These are phyloP conservation scores for Phlebiopsis flavidoalba DNA, from an alignment of 768 basidiomycete species.

Conservation along the genomic window DNA sequence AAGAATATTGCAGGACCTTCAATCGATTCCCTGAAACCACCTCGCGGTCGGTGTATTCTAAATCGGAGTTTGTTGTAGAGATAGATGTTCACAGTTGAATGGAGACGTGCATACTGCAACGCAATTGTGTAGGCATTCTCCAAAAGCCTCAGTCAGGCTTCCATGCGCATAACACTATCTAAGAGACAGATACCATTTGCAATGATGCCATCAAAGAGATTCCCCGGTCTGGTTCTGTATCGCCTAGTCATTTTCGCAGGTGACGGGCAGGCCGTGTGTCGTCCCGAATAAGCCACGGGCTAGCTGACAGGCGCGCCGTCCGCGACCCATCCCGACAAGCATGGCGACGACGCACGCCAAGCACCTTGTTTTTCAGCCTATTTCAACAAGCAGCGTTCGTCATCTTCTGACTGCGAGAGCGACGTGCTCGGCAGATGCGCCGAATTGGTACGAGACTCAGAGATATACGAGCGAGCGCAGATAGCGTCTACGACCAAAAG, in stretches of 20 bases:
- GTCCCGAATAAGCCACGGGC: slow-evolving; percentile 89
- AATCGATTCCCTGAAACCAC: slow-evolving; percentile 49
- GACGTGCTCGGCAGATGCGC: slow-evolving; percentile 29
- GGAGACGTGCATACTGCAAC: slow-evolving; percentile 37
- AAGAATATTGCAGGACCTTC: slow-evolving; percentile 85
- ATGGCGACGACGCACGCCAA: slow-evolving; percentile 11
- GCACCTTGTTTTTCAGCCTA: slow-evolving; percentile 76
- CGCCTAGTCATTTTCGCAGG: slow-evolving; percentile 70
- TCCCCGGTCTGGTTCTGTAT: slow-evolving; percentile 74
- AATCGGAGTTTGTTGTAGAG: neutral
- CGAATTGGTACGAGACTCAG: slow-evolving; percentile 24
- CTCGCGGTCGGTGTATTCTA: slow-evolving; percentile 55
- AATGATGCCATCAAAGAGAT: slow-evolving; percentile 74
- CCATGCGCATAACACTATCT: slow-evolving; percentile 76
- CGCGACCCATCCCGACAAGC: neutral
- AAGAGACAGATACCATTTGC: slow-evolving; percentile 75
- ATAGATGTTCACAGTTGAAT: neutral
- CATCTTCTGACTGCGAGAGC: slow-evolving; percentile 79
- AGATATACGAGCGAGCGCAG: slow-evolving; percentile 28
- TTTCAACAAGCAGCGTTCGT: slow-evolving; percentile 77
- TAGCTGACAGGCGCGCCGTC: slow-evolving; percentile 48
- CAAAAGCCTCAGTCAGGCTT: slow-evolving; percentile 69
- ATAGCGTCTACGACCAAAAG: slow-evolving; percentile 7
- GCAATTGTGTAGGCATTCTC: slow-evolving; percentile 76
- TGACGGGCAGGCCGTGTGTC: slow-evolving; percentile 60